Conservation (phyloP, 2,329 filamentous ascomycete species). For the Mycosphaerella arachidis region DNA sequence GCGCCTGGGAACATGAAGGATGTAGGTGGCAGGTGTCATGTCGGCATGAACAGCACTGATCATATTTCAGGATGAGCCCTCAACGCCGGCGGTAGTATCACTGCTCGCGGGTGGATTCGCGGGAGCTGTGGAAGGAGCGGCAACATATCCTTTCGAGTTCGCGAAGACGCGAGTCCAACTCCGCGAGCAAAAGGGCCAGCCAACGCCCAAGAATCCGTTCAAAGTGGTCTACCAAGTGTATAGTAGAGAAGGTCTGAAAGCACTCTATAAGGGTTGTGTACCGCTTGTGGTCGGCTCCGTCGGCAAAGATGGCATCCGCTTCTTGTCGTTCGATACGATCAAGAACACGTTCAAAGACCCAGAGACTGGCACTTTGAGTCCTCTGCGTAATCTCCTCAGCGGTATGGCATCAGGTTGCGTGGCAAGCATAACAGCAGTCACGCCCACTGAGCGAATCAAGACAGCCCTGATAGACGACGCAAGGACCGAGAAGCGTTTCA, state of each 20-base stretch:
- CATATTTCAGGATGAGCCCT: conserved; percentile 12
- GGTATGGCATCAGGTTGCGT: conserved; percentile 61
- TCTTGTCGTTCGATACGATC: conserved; percentile 62
- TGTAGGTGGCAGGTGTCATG: background rate
- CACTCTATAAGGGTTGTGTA: conserved; percentile 61
- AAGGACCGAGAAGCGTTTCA: conserved; percentile 46
- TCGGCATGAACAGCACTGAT: background rate
- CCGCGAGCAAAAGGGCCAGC: conserved; percentile 40
- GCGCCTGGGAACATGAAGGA: conserved; percentile 15
- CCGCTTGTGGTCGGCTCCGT: conserved; percentile 58
- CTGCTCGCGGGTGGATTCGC: conserved; percentile 35
- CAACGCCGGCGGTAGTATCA: conserved; percentile 33
- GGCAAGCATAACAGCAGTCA: conserved; percentile 61
- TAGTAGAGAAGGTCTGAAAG: conserved; percentile 52
- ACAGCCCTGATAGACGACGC: conserved; percentile 64
- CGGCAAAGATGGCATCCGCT: conserved; percentile 62
- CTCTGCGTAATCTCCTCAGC: conserved; percentile 55
- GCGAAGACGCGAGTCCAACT: conserved; percentile 62
- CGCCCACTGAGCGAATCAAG: conserved; percentile 64
- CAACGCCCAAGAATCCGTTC: conserved; percentile 54
- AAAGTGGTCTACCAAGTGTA: conserved; percentile 53
- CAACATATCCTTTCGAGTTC: conserved; percentile 60
- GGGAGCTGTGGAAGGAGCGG: conserved; percentile 33
- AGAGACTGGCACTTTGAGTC: conserved; percentile 54
- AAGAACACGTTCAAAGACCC: conserved; percentile 54